Percentiles rank a stretch among this genome's conserved stretches.
phyloP scores from a whole-genome alignment of 2,329 filamentous ascomycete genomes.

The Monascus ruber region DNA sequence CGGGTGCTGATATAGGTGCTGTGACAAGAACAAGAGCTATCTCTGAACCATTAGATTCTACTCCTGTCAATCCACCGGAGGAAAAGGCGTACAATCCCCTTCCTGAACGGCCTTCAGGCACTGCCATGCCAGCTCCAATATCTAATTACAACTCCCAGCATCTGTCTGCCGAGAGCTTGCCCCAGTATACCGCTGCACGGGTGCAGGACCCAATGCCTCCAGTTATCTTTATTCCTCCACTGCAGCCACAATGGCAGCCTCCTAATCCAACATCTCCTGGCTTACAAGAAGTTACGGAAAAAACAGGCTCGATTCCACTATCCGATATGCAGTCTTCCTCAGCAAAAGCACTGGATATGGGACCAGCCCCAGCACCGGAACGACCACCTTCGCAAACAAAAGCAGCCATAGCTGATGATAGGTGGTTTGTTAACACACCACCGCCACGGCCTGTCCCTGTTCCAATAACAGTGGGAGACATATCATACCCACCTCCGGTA shows the following conservation, averaged over 20 bases:
- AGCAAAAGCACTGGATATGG: constrained; percentile 13
- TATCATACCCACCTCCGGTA: neutral
- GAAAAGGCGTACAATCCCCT: too few relatives aligned
- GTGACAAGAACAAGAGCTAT: too few relatives aligned
- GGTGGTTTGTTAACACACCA: too few relatives aligned
- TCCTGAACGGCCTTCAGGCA: constrained; percentile 3
- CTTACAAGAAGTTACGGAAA: constrained; percentile 50
- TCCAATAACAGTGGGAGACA: neutral
- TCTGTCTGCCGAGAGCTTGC: neutral
- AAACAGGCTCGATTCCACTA: constrained; percentile 50
- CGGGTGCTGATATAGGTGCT: too few relatives aligned
- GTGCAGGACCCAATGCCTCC: too few relatives aligned
- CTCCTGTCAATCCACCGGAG: too few relatives aligned
- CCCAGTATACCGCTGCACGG: neutral
- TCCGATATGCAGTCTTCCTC: constrained; percentile 40
- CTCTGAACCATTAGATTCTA: too few relatives aligned
- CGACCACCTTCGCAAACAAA: neutral
- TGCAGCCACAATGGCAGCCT: constrained; percentile 39
- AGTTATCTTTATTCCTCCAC: neutral
- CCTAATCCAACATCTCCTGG: constrained; percentile 54
- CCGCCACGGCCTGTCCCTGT: neutral
- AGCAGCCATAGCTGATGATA: too few relatives aligned
- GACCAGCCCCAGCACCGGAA: constrained; percentile 29
- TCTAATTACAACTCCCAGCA: neutral
- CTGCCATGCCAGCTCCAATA: constrained; percentile 15